These are phyloP conservation scores for Dendrothele bispora DNA, from an alignment of 768 basidiomycete genomes.

Conservation along the genomic window DNA sequence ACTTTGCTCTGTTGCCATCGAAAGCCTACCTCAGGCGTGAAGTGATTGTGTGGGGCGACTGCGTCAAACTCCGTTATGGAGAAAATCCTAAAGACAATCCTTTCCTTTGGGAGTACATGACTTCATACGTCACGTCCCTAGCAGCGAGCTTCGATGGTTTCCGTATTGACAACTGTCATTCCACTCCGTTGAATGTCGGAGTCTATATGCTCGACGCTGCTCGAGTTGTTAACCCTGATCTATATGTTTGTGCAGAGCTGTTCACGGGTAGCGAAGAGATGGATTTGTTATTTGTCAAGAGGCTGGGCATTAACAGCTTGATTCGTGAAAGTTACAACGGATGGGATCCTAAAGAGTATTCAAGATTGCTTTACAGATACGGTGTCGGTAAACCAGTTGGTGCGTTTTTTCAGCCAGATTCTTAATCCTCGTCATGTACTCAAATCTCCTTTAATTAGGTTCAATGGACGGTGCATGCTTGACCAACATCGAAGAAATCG, in stretches of 20 bases:
- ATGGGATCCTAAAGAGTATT: constrained; percentile 86
- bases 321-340: constrained; percentile 95
- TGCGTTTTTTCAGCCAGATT: constrained; percentile 28
- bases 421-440: neutral
- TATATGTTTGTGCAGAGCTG: constrained; percentile 97
- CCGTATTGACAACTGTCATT: constrained; percentile 98
- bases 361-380: constrained; percentile 83
- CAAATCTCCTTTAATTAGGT: constrained; percentile 49
- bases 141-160: constrained; percentile 92
- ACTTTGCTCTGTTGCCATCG: constrained; percentile 90
- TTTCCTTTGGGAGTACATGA: constrained; percentile 95
- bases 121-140: constrained; percentile 74
- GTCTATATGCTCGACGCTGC: constrained; percentile 91
- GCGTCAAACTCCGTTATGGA: constrained; percentile 97
- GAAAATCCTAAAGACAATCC: constrained; percentile 77
- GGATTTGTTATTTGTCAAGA: constrained; percentile 89
- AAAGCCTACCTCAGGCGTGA: constrained; percentile 95
- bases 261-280: constrained; percentile 96
- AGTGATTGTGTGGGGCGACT: constrained; percentile 97
- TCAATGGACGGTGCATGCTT: constrained; percentile 94
- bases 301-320: constrained; percentile 90
- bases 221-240: constrained; percentile 80
- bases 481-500: constrained; percentile 71
- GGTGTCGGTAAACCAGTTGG: constrained; percentile 94
- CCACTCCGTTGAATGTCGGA: constrained; percentile 96